A percentile compares a stretch with the other conserved stretches of the same genome.
Conservation (phyloP, 1,284 basidiomycete genomes). For the Meira miltonrushii region DNA sequence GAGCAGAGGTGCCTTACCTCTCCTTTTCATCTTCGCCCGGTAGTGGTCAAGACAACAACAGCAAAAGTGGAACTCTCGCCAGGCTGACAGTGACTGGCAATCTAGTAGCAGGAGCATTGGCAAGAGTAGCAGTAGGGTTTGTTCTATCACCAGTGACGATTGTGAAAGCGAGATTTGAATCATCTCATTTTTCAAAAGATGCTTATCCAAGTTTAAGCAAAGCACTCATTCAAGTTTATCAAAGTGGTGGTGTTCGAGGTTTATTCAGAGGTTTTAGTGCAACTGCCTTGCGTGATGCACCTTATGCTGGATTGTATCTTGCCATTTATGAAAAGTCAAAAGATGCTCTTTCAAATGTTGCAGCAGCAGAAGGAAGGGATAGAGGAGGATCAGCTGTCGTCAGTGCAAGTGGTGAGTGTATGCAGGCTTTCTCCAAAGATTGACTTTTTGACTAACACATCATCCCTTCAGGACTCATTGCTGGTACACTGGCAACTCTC, state of each 20-base stretch:
- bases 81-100: constrained; percentile 76
- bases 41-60: constrained; percentile 74
- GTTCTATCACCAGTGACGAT: constrained; percentile 88
- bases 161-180: constrained; percentile 85
- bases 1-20: constrained; percentile 34
- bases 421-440: neutral
- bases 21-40: constrained; percentile 25
- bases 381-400: constrained; percentile 41
- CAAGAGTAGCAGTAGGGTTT: constrained; percentile 79
- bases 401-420: constrained; percentile 23
- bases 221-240: constrained; percentile 57
- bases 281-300: constrained; percentile 86
- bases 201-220: constrained; percentile 36
- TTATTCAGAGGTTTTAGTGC: constrained; percentile 83
- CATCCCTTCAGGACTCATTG: constrained; percentile 16
- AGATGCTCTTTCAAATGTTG: constrained; percentile 21
- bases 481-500: constrained; percentile 44
- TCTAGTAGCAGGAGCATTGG: constrained; percentile 78
- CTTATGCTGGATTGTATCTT: constrained; percentile 89
- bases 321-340: constrained; percentile 67
- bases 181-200: constrained; percentile 38
- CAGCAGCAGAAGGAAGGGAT: constrained; percentile 6
- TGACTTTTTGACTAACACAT: neutral
- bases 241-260: constrained; percentile 68
- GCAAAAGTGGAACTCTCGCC: constrained; percentile 55